Base-by-base conservation (phyloP, 2,329 filamentous ascomycete species). In the Metarhizium rileyi region DNA sequence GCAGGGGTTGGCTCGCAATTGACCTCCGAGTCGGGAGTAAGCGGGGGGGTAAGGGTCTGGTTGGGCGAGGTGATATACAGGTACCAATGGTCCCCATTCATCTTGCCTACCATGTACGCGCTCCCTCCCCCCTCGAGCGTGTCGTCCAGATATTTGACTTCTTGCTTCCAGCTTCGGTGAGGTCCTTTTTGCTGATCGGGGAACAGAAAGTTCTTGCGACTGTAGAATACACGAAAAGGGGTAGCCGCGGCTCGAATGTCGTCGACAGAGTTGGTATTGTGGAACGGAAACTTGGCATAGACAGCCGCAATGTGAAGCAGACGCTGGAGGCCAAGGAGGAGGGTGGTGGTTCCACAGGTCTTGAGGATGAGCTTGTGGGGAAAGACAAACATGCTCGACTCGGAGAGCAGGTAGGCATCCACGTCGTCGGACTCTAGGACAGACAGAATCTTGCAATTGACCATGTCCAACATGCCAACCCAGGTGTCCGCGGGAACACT, bases 381-480 rank as follows among this genome's bases (percentile, higher is more conserved):
- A 69, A 95, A 98, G 60, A 98, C 89, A 66, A 98, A 98, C 90
- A 98, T 95, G 86, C 93, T 97, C 38, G 93, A 97, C 72, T 98
- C 93, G 55, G 93, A 98, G 50, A 98, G 78, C 6, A 98, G 81
- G 66, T 98, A 98, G 56, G 93, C 91, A 64, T 98, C 93, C 60
- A 97, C 86, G 64, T 91, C 84, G 55, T 95, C 90, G 23, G 91
- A 95, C 65, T 91, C 84, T 55, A 98, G 81, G 54, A 95, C 86
- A 4, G 93, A 98, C 50, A 98, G 77, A 49, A 98, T 90, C 73
- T 98, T 93, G 83, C 93, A 98, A 67, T 96, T 95, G 70, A 98
- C 93, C 63, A 96, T 78, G 66, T 98, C 93, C 52, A 98, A 80
- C 93, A 98, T 96, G 52, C 83, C 84, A 68, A 94, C 94, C 93